These are phyloP conservation scores for Pseudocercospora pini-densiflorae DNA, from an alignment of 2,329 filamentous ascomycete species.

Conservation along the genomic window DNA sequence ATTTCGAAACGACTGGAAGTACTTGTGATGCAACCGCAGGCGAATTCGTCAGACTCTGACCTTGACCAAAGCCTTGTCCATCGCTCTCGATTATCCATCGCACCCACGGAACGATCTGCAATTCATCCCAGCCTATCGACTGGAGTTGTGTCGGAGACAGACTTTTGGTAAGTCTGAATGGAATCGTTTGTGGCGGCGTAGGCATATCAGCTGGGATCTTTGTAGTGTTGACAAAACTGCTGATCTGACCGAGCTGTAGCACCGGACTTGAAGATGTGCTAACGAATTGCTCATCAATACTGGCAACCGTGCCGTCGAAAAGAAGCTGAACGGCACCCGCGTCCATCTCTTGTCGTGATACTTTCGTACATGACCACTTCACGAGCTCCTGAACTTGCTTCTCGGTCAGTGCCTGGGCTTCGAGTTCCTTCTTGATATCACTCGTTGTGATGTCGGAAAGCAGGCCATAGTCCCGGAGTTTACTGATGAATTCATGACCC, in stretches of 20 bases:
- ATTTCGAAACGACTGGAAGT: slow-evolving; percentile 80
- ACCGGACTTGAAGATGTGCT: slow-evolving; percentile 67
- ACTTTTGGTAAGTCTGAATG: slow-evolving; percentile 77
- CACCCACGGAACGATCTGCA: slow-evolving; percentile 86
- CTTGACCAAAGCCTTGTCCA: slow-evolving; percentile 61
- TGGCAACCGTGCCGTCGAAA: slow-evolving; percentile 79
- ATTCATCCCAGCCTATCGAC: slow-evolving; percentile 81
- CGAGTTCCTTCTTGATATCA: slow-evolving; percentile 83
- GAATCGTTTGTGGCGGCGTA: slow-evolving; percentile 79
- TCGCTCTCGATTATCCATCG: slow-evolving; percentile 75
- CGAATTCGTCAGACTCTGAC: slow-evolving; percentile 72
- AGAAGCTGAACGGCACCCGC: slow-evolving; percentile 67
- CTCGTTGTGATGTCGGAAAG: slow-evolving; percentile 85
- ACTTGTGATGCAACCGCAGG: slow-evolving; percentile 77
- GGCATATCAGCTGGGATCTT: slow-evolving; percentile 83
- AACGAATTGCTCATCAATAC: slow-evolving; percentile 57
- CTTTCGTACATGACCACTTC: slow-evolving; percentile 78
- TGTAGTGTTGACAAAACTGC: slow-evolving; percentile 73
- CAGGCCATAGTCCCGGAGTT: slow-evolving; percentile 81
- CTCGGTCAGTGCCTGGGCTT: slow-evolving; percentile 78
- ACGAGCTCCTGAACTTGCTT: slow-evolving; percentile 82
- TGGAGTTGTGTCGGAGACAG: slow-evolving; percentile 72
- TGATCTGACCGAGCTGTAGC: slow-evolving; percentile 76
- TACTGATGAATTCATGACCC: slow-evolving; percentile 73
- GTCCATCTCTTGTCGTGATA: slow-evolving; percentile 74